phyloP scores from a whole-genome alignment of 1,139 yeast genomes.

The Geotrichum histeridarum region DNA sequence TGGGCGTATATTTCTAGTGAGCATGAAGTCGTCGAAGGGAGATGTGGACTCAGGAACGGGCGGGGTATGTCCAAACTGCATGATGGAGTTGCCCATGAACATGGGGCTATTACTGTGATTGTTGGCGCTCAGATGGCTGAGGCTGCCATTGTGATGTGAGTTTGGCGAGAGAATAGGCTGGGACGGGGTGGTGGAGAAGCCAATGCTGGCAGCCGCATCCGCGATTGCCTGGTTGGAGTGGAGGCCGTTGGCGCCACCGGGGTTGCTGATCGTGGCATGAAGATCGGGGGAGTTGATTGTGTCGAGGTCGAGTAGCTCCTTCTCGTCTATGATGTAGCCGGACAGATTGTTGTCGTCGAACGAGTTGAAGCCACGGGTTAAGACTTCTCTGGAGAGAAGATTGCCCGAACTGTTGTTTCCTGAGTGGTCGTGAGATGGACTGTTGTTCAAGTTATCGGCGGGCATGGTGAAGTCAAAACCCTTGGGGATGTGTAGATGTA shows the following conservation, averaged over 20 bases:
- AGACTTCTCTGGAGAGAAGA: conserved; percentile 28
- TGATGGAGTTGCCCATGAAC: background rate
- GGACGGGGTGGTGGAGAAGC: conserved; percentile 15
- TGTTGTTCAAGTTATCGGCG: conserved; percentile 31
- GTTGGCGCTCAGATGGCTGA: background rate
- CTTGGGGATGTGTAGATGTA: background rate
- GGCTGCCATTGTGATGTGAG: background rate
- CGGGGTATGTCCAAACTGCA: conserved; percentile 27
- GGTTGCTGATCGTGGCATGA: conserved; percentile 6
- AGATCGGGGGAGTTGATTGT: conserved; percentile 25
- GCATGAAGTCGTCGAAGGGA: conserved; percentile 33
- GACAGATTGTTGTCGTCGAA: conserved; percentile 28
- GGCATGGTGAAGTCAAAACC: conserved; percentile 23
- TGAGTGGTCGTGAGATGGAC: conserved; percentile 26
- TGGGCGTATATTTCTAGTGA: conserved; percentile 12
- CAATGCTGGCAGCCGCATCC: conserved; percentile 5
- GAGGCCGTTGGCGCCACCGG: background rate
- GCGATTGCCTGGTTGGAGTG: background rate
- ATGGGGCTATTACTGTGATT: conserved; percentile 1
- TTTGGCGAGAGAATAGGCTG: conserved; percentile 4
- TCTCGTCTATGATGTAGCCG: conserved; percentile 33
- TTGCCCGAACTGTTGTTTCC: background rate
- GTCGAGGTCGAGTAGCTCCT: conserved; percentile 33
- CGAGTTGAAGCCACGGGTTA: conserved; percentile 31
- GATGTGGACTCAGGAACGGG: conserved; percentile 33